Evolutionary conservation across 2,329 filamentous ascomycete genomes (phyloP), one percentile per base, ranked within the genome.

Genomic region (Blastomyces gilchristii): DNA sequence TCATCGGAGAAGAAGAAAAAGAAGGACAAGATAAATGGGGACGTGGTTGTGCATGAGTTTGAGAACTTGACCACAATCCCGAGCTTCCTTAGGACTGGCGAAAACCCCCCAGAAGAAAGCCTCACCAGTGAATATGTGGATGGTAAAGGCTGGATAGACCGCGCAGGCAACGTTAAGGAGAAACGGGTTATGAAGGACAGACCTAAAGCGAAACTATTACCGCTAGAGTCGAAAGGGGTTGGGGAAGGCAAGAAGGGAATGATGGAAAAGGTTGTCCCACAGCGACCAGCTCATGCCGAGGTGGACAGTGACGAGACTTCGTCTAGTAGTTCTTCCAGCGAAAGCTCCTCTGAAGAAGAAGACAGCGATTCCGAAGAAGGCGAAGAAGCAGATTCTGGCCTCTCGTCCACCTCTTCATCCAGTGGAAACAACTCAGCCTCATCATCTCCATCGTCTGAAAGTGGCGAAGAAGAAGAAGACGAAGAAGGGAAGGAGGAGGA

Each of bases 81-180:
- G 0, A 88, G 84, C 4, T 97, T 96, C 72, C 75, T 97, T 64
- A 90, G 90, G 72, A 79, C 81, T 6, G 80, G 72, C 14, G 69
- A 73, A 16, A 73, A 78, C 52, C 75, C 78, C 5, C 73, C 77
- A 1, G 76, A 75, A 0, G 76, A 76, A 1, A 80, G 81, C 57
- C 73, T 79, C n/a, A 80, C 81, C 49, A 74, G 80, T 2, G 85
- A 87, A 63, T 97, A 87, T 72, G 83, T 94, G 50, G 88, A 96
- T 62, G 91, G 88, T 28, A 87, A 89, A 70, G 93, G 93, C 1
- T 97, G 94, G 93, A 83, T 96, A 0, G 88, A 96, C 69, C 84
- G 86, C 65, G 80, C 87, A 18, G 92, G 92, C 6, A 85, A 87
- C 62, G 78, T 97, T 1, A 83, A 96, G 65, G 76, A 73, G 61